A percentile compares a stretch with the other conserved stretches of the same genome.
These are phyloP conservation scores for Pyronema omphalodes DNA, from an alignment of 495 filamentous ascomycete genomes.

Conservation along the genomic window DNA sequence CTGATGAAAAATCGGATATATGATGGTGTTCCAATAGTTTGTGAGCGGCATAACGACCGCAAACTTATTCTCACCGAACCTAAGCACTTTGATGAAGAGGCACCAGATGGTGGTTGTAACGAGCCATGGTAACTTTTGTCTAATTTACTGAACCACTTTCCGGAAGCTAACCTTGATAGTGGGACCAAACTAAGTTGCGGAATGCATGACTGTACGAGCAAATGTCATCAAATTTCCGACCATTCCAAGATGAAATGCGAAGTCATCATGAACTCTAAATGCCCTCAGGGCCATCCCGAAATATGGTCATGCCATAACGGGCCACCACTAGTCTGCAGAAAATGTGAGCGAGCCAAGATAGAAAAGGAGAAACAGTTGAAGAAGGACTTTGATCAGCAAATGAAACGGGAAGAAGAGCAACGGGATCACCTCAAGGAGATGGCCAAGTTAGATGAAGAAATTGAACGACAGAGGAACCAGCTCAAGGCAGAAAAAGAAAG, in stretches of 20 bases:
- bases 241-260: slow-evolving; percentile 47
- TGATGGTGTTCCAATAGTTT: slow-evolving; percentile 51
- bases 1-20: slow-evolving; percentile 39
- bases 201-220: slow-evolving; percentile 39
- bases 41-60: slow-evolving; percentile 43
- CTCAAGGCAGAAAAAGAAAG: slow-evolving; percentile 17
- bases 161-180: slow-evolving; percentile 23
- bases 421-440: slow-evolving; percentile 33
- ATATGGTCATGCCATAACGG: slow-evolving; percentile 26
- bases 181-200: slow-evolving; percentile 40
- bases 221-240: slow-evolving; percentile 46
- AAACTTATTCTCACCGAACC: slow-evolving; percentile 29
- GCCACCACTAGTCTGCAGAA: slow-evolving; percentile 23
- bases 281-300: slow-evolving; percentile 34
- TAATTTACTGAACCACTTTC: neutral
- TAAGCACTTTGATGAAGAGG: slow-evolving; percentile 40
- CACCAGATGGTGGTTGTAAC: slow-evolving; percentile 57
- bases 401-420: slow-evolving; percentile 33
- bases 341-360: slow-evolving; percentile 35
- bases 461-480: slow-evolving; percentile 33
- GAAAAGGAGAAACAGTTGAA: slow-evolving; percentile 29
- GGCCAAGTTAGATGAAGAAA: slow-evolving; percentile 38
- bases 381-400: slow-evolving; percentile 37
- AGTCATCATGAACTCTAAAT: slow-evolving; percentile 30
- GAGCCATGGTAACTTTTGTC: slow-evolving; percentile 39